These are phyloP conservation scores for Candida krabiensis DNA, from an alignment of 805 yeast species.

Conservation along the genomic window DNA sequence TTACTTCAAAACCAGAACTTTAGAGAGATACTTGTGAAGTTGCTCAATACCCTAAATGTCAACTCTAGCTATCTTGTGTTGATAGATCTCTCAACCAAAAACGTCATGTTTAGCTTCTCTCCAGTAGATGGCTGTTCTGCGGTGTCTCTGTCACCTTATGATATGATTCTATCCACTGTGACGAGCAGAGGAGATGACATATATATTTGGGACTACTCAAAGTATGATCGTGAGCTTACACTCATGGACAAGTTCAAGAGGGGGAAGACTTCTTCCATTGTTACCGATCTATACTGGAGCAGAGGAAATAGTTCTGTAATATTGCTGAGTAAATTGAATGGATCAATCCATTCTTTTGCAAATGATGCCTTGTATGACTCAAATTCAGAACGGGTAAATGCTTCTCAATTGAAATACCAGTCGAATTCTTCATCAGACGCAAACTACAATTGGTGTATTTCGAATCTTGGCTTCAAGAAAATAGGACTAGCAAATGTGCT, in stretches of 20 bases:
- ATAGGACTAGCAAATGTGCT: slow-evolving; percentile 9
- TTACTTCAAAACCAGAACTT: slow-evolving; percentile 21
- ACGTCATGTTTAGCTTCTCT: slow-evolving; percentile 43
- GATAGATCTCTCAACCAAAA: slow-evolving; percentile 45
- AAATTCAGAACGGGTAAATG: slow-evolving; percentile 1
- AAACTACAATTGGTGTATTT: slow-evolving; percentile 45
- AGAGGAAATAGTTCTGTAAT: slow-evolving; percentile 45
- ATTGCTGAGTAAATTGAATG: slow-evolving; percentile 51
- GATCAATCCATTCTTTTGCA: slow-evolving; percentile 64
- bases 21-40: slow-evolving; percentile 26
- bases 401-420: not conserved
- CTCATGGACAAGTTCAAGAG: slow-evolving; percentile 58
- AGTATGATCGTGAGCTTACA: slow-evolving; percentile 48
- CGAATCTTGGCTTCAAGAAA: slow-evolving; percentile 30
- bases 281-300: slow-evolving; percentile 55
- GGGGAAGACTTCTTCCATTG: slow-evolving; percentile 61
- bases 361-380: slow-evolving; percentile 35
- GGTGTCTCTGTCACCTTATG: slow-evolving; percentile 62
- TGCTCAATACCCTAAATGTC: slow-evolving; percentile 29
- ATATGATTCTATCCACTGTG: slow-evolving; percentile 53
- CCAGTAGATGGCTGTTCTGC: slow-evolving; percentile 65
- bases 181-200: slow-evolving; percentile 61
- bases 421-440: not conserved
- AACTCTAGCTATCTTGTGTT: slow-evolving; percentile 40
- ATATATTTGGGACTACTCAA: slow-evolving; percentile 62